phyloP scores from a whole-genome alignment of 371 early-diverging fungal species.

The Mucor piriformis region DNA sequence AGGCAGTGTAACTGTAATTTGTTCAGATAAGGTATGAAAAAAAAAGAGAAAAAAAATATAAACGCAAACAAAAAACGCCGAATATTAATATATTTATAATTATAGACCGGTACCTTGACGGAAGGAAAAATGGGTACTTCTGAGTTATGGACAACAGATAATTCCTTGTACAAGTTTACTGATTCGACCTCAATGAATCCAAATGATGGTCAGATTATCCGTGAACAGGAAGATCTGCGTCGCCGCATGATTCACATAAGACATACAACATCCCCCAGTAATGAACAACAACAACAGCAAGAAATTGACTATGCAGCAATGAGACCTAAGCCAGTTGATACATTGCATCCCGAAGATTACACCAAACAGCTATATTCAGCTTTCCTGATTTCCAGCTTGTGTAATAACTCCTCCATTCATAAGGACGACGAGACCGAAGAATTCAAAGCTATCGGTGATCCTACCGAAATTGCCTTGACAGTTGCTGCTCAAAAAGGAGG shows the following conservation, averaged over 20 bases:
- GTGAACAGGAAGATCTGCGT: conserved; percentile 37
- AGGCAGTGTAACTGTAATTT: conserved; percentile 91
- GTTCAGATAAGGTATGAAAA: conserved; percentile 90
- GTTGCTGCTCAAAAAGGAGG: conserved; percentile 65
- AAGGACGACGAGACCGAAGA: conserved; percentile 62
- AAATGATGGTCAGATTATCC: conserved; percentile 60
- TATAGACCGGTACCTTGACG: conserved; percentile 93
- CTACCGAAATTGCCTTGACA: conserved; percentile 76
- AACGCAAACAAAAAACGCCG: not conserved
- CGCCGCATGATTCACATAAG: conserved; percentile 47
- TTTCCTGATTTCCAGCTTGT: conserved; percentile 54
- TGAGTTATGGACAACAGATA: conserved; percentile 74
- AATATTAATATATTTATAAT: conserved; percentile 13
- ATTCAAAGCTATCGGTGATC: conserved; percentile 78
- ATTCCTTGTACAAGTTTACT: conserved; percentile 65
- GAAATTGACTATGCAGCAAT: conserved; percentile 34
- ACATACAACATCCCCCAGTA: conserved; percentile 8
- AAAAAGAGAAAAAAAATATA: conserved; percentile 1
- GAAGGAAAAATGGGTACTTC: conserved; percentile 89
- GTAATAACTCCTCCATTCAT: conserved; percentile 72
- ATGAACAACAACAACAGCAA: conserved; percentile 7
- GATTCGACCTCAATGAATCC: conserved; percentile 70
- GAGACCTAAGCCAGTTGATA: conserved; percentile 36
- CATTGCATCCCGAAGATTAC: conserved; percentile 36
- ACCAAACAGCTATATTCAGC: conserved; percentile 34